phyloP scores from a whole-genome alignment of 352 stramenopile species.

The Phytopythium ostracodes region DNA sequence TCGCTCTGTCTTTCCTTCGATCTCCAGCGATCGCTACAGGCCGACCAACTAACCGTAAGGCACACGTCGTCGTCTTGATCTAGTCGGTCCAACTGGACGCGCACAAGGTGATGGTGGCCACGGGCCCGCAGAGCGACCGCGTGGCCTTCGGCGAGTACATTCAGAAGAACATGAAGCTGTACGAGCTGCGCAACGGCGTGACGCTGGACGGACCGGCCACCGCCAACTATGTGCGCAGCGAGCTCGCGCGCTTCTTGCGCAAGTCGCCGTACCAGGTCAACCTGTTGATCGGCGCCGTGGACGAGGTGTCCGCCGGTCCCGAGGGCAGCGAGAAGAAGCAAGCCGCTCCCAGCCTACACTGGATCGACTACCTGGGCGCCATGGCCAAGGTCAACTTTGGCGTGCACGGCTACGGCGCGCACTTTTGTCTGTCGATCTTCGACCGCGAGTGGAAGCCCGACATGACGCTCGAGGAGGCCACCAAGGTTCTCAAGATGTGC shows the following conservation, averaged over 20 bases:
- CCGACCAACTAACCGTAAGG: conserved; percentile 6
- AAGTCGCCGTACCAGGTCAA: conserved; percentile 86
- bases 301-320: conserved; percentile 26
- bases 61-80: not conserved
- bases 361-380: conserved; percentile 85
- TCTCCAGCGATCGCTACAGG: not conserved
- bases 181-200: conserved; percentile 86
- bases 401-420: conserved; percentile 75
- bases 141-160: conserved; percentile 85
- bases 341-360: conserved; percentile 72
- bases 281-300: conserved; percentile 72
- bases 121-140: conserved; percentile 75
- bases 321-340: conserved; percentile 13
- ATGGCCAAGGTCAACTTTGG: conserved; percentile 88
- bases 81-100: conserved; percentile 74
- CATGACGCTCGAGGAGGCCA: conserved; percentile 72
- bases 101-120: conserved; percentile 80
- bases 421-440: conserved; percentile 88
- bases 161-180: conserved; percentile 91
- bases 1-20: not conserved
- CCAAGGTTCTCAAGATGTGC: conserved; percentile 73
- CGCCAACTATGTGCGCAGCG: conserved; percentile 80
- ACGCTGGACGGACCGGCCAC: conserved; percentile 75
- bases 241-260: conserved; percentile 77
- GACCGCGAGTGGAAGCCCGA: conserved; percentile 87